Evolutionary conservation across 2,329 filamentous ascomycete species (phyloP), one percentile per base, ranked within the genome.

Genomic region (Pseudocercospora cruenta): DNA sequence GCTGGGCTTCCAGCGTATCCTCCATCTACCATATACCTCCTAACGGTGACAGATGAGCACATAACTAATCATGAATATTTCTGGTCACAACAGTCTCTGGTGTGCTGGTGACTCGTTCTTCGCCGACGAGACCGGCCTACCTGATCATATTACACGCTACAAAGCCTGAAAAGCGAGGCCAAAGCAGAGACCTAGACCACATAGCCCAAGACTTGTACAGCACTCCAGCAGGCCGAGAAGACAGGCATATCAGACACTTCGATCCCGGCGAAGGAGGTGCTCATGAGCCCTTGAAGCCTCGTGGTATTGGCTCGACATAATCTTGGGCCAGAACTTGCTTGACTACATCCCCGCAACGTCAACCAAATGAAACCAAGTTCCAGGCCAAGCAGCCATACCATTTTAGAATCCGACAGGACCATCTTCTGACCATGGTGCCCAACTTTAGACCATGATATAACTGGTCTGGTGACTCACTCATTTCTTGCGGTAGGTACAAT

Each of bases 311-410:
- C 28, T 39, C 55, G 24, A 26, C 16, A 26, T 31, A 16, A 21
- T 22, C 28, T 21, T 58, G 33, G 19, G 19, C 22, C 19, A 58
- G n/a, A 39, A 39, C n/a, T 58, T 36, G 31, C 55, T 39, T 36
- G 55, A 31, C 51, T 19, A 24, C 16, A 58, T 19, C 55, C 55
- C 55, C 43, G 55, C 33, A 58, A 55, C 4, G 51, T 28, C 16
- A 36, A 58, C 16, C 19, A 58, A 26, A 39, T 58, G 55, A 36
- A 58, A 58, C 55, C 55, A 58, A 43, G n/a, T 58, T 36, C 31
- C 55, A 58, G 55, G 55, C 43, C 55, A 43, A 58, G 55, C 31
- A 24, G 28, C 55, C 31, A 43, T 43, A 58, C 55, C 55, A 58
- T 21, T 26, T 24, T 26, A 55, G 26, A 55, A 10, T 19, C 8